Conservation (phyloP, 176 grass and related monocot species). For the Cocos nucifera region DNA sequence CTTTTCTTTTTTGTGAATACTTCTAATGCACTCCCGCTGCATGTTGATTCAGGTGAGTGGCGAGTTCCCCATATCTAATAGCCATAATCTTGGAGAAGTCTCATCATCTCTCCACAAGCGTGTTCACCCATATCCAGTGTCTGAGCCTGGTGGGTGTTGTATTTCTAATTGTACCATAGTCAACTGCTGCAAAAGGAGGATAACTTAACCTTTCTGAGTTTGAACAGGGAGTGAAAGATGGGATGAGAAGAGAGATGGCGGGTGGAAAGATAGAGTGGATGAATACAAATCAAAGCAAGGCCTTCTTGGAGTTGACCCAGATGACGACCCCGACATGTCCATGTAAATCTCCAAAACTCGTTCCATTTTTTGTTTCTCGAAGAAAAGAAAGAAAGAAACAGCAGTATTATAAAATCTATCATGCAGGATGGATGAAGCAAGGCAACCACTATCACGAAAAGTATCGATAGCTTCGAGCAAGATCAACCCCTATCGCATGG, state of each 20-base stretch:
- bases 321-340: conserved; percentile 83
- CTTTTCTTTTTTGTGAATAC: no score
- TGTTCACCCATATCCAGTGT: conserved; percentile 83
- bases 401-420: background rate
- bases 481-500: conserved; percentile 91
- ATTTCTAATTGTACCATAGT: no score
- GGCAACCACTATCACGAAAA: conserved; percentile 90
- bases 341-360: conserved; percentile 28
- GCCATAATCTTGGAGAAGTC: conserved; percentile 49
- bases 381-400: no score
- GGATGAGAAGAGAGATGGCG: conserved; percentile 75
- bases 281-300: conserved; percentile 97
- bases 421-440: conserved; percentile 74
- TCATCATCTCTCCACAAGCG: conserved; percentile 85
- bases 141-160: conserved; percentile 54
- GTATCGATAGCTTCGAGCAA: conserved; percentile 95
- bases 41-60: conserved; percentile 59
- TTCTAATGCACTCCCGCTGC: no score
- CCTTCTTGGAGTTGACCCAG: conserved; percentile 44
- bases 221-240: conserved; percentile 62
- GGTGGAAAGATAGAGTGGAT: conserved; percentile 99
- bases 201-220: background rate
- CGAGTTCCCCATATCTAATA: conserved; percentile 46
- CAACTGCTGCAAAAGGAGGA: no score
- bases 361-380: no score